Base-by-base conservation (phyloP, 164 flowering plant species). In the Paratinospora sagittata region DNA sequence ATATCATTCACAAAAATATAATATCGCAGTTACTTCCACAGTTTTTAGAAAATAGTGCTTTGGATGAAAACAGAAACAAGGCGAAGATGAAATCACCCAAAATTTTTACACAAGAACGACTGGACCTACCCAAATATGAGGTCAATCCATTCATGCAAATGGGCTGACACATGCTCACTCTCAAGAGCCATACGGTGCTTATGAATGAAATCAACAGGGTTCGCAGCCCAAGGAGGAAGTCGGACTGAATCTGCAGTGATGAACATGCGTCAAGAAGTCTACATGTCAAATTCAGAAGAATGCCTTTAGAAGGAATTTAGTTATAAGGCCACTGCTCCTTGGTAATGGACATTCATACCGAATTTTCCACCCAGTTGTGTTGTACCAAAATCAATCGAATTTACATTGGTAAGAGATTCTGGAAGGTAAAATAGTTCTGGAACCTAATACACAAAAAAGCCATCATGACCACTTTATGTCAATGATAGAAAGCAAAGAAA, bases 141-240 rank as follows among this genome's bases (percentile, higher is more conserved):
- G 78, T 96, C 98, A 76, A 96, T 85, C 99, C 99, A 96, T 72
- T 93, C 98, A 82, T 96, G 94, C 84, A 96, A 82, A 83, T 96
- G 96, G 47, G 91, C 87, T 69, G 99, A 96, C 27, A 91, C 99
- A 82, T 91, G 85, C 79, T 96, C 99, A 81, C 99, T 93, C 84
- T 96, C 99, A 55, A 96, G 95, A 79, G 98, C 99, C 92, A 79
- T 87, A 65, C 89, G 86, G 74, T 96, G 98, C 85, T 93, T 93
- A 75, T 89, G 91, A 68, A 96, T 84, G 76, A 96, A 96, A 74
- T 96, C 99, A 79, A 88, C 81, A 13, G 93, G 90, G 70, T 79
- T 91, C 75, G 86, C 82, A 69, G 99, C 98, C 99, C 99, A 96
- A 73, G 90, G 85, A 68, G 99, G 99, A 76, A 96, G 97, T 72